Evolutionary conservation across 352 stramenopile genomes (phyloP), one percentile per base, ranked within the genome.

Genomic region (Globisporangium nodosum): DNA sequence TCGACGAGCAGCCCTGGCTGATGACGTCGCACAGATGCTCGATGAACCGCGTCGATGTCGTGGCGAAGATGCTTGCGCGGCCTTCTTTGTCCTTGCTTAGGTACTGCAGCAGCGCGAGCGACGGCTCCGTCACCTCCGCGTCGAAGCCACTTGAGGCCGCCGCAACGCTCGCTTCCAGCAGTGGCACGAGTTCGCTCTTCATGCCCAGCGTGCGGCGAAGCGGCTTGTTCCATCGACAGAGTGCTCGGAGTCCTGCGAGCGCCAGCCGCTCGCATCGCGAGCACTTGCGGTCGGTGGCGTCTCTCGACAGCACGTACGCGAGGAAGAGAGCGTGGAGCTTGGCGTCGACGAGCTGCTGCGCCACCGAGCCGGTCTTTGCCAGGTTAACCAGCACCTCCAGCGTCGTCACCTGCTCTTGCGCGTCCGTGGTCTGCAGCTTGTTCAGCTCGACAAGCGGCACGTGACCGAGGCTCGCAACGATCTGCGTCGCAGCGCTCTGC

Each of bases 381-480:
- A 89, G 50, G 49, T 86, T 86, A 0, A 65, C 64, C 7, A 89
- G 69, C 43, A 78, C 81, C 59, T 85, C 63, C 33, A 87, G 62
- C 0, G 71, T 84, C 15, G 56, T 58, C 1, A 49, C 51, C 3
- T 58, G 47, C 18, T 78, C 51, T 2, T 71, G 21, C 16, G 20
- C 18, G 11, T 21, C 27, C 7, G 18, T 20, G 11, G 61, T 33
- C 37, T 83, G 74, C 3, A 63, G 61, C 30, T 55, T 57, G n/a
- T 71, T 81, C 30, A 89, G 54, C 5, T 78, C 71, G 7, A 87
- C 54, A 11, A 87, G 49, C 3, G 62, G 58, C 4, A 63, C 56
- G 50, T 85, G 80, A 0, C 77, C 76, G 13, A 61, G 52, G 1
- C 60, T 60, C 6, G 73, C 76, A 3, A 87, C 66, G 7, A 90